Evolutionary conservation across 2,329 filamentous ascomycete genomes (phyloP), one percentile per base, ranked within the genome.

Genomic region (Colletotrichum tabaci): DNA sequence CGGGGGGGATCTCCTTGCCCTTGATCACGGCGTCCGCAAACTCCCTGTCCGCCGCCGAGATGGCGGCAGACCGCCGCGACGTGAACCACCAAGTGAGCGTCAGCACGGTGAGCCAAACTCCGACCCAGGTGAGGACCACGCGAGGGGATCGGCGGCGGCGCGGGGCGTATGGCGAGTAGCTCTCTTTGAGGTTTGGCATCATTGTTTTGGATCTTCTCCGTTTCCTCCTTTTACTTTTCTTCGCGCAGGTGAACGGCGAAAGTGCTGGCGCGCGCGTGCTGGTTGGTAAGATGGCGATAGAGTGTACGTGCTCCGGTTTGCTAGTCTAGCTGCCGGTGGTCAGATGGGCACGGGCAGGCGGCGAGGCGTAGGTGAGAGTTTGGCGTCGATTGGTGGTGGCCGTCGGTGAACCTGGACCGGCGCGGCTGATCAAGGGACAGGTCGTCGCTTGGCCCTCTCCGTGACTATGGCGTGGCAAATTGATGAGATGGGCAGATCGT

Each of bases 101-200:
- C 35, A 76, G 52, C 4, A 70, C 42, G n/a, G 64, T 16, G 10
- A 74, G 42, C 67, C 74, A 75, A 13, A 69, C 58, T 18, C 46
- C 67, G 30, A 75, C 53, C 72, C 74, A 75, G 18, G 52, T 64
- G 55, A 72, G 26, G 26, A 72, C 61, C 18, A 75, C 44, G 30
- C 53, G 56, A 30, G 60, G 64, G 7, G 72, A 68, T 4, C 67
- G 68, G 35, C 74, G 69, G 23, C 47, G 56, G 26, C 67, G 65
- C 18, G 55, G 72, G 21, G 62, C 61, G 72, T 75, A 75, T 38
- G 71, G 71, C 16, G 64, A 62, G 35, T 42, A 73, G 65, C 10
- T 30, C 16, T 38, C 49, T 23, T 68, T 52, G 30, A 65, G 16
- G 23, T 42, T 66, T 16, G 57, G 40, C 71, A 73, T 72, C 53